Evolutionary conservation across 2,329 filamentous ascomycete genomes (phyloP).

Genomic region (Aspergillus cejpii): DNA sequence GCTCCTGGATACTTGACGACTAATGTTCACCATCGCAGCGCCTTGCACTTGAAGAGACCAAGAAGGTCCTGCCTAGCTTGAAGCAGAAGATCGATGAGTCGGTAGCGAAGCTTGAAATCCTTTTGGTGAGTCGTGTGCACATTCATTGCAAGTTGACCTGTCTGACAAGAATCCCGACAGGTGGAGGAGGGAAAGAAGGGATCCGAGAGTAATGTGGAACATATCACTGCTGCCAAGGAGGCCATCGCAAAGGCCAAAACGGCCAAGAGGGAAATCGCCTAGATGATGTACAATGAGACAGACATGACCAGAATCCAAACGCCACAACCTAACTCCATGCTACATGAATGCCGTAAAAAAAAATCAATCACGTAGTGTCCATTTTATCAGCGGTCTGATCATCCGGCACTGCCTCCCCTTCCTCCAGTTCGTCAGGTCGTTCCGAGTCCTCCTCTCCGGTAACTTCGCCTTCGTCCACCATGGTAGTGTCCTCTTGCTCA

Average conservation of each 20-base stretch:
- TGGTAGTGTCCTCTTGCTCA: slow-evolving; percentile 52
- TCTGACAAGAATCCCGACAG: slow-evolving; percentile 16
- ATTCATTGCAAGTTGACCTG: not conserved
- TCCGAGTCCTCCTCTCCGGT: slow-evolving; percentile 30
- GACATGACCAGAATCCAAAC: slow-evolving; percentile 13
- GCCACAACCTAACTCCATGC: slow-evolving; percentile 26
- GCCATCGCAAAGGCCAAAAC: slow-evolving; percentile 37
- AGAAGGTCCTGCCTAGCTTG: slow-evolving; percentile 69
- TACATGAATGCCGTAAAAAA: slow-evolving; percentile 16
- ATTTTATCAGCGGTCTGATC: slow-evolving; percentile 53
- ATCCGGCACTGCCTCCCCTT: slow-evolving; percentile 46
- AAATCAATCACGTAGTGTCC: slow-evolving; percentile 51
- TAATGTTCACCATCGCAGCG: slow-evolving; percentile 46
- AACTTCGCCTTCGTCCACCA: slow-evolving; percentile 49
- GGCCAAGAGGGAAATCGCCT: slow-evolving; percentile 36
- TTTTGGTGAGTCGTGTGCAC: slow-evolving; percentile 56
- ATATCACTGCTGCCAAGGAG: slow-evolving; percentile 39
- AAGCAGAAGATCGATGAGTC: slow-evolving; percentile 65
- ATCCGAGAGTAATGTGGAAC: slow-evolving; percentile 34
- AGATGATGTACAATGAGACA: slow-evolving; percentile 17
- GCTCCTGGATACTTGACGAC: not conserved
- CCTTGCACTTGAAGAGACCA: slow-evolving; percentile 79
- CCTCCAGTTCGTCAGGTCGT: slow-evolving; percentile 41
- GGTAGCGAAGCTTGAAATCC: slow-evolving; percentile 64
- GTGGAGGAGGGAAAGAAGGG: slow-evolving; percentile 38